Conservation (phyloP, 2,329 filamentous ascomycete genomes). For the Fonsecaea monophora region DNA sequence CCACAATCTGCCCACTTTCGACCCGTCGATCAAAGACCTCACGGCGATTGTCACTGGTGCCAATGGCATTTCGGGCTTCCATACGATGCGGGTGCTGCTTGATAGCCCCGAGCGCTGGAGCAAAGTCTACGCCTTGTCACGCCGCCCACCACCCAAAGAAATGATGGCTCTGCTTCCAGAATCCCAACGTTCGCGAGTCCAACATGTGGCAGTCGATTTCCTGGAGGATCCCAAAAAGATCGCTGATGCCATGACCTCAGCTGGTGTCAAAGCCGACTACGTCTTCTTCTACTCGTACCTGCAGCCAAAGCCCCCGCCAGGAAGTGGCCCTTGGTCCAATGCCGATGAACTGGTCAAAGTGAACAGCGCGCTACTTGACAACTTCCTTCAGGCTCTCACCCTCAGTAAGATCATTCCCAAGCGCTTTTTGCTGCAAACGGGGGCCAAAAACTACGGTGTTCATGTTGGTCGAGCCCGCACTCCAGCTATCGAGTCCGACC, state of each 20-base stretch:
- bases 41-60: constrained; percentile 62
- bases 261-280: constrained; percentile 46
- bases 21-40: constrained; percentile 51
- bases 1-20: constrained; percentile 57
- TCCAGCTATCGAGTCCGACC: constrained; percentile 57
- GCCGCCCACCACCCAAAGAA: constrained; percentile 51
- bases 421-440: constrained; percentile 59
- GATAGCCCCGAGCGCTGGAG: constrained; percentile 56
- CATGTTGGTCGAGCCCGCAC: constrained; percentile 55
- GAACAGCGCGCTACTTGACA: constrained; percentile 55
- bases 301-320: constrained; percentile 57
- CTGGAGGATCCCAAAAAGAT: constrained; percentile 43
- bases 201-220: constrained; percentile 52
- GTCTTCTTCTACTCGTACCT: constrained; percentile 64
- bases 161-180: constrained; percentile 46
- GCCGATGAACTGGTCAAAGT: constrained; percentile 58
- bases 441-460: constrained; percentile 61
- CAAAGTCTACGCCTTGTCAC: constrained; percentile 59
- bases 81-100: constrained; percentile 58
- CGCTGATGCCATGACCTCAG: constrained; percentile 37
- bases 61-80: constrained; percentile 61
- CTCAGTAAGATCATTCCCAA: constrained; percentile 53
- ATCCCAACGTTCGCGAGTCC: constrained; percentile 48
- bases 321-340: constrained; percentile 56
- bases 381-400: constrained; percentile 56